These are phyloP conservation scores for Pisolithus tinctorius DNA, from an alignment of 768 basidiomycete genomes.

Conservation along the genomic window DNA sequence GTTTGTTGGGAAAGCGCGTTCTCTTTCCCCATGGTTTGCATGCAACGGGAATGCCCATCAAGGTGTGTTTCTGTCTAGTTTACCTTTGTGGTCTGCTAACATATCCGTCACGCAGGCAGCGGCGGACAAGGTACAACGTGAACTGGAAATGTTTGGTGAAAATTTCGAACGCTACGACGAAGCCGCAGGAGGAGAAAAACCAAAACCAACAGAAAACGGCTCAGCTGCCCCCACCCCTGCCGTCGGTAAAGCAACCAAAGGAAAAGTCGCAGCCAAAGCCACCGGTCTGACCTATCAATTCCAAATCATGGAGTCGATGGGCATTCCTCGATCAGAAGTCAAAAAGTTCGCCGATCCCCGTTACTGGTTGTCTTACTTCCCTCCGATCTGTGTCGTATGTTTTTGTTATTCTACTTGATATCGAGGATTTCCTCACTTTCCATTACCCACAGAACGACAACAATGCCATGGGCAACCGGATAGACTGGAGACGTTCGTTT, in stretches of 20 bases:
- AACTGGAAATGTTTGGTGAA: conserved; percentile 91
- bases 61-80: conserved; percentile 46
- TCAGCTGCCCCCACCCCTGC: conserved; percentile 38
- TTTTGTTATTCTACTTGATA: background rate
- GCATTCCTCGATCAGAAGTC: conserved; percentile 82
- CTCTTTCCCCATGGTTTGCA: conserved; percentile 98
- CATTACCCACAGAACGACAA: conserved; percentile 50
- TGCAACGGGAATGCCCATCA: conserved; percentile 98
- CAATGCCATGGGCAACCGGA: conserved; percentile 83
- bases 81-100: background rate
- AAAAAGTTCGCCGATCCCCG: conserved; percentile 96
- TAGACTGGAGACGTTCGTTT: conserved; percentile 96
- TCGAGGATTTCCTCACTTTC: background rate
- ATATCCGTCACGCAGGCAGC: conserved; percentile 54
- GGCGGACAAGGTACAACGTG: conserved; percentile 95
- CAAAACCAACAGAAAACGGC: conserved; percentile 35
- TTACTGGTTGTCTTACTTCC: conserved; percentile 91
- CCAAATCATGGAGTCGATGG: conserved; percentile 96
- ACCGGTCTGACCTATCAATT: conserved; percentile 96
- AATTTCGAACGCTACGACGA: conserved; percentile 63
- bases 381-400: conserved; percentile 84
- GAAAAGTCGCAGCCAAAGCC: conserved; percentile 87
- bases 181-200: conserved; percentile 38
- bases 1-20: conserved; percentile 90
- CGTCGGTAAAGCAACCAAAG: conserved; percentile 86